These are phyloP conservation scores for Bimuria novae-zelandiae DNA, from an alignment of 2,329 filamentous ascomycete species.

Conservation along the genomic window DNA sequence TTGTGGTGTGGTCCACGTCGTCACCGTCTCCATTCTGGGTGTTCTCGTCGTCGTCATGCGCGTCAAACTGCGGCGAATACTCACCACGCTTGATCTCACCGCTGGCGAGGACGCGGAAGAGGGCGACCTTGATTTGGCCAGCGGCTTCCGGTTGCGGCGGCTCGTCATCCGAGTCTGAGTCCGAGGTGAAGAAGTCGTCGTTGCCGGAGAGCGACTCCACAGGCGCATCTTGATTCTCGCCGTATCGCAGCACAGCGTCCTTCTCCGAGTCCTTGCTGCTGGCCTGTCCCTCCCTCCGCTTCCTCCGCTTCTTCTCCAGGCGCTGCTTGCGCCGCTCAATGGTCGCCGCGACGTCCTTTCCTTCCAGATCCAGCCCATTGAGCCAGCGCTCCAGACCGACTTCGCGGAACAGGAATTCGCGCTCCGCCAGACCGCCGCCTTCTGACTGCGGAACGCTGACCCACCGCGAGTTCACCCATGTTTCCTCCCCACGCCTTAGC, in stretches of 20 bases:
- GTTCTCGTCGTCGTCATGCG: conserved; percentile 87
- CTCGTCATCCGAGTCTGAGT: conserved; percentile 77
- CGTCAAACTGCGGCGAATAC: conserved; percentile 96
- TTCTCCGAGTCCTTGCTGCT: conserved; percentile 53
- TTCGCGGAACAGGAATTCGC: conserved; percentile 96
- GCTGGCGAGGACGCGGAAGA: conserved; percentile 92
- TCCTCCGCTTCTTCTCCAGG: conserved; percentile 84
- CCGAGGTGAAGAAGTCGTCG: conserved; percentile 65
- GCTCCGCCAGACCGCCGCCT: conserved; percentile 90
- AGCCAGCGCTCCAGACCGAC: conserved; percentile 96
- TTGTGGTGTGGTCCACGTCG: conserved; percentile 95
- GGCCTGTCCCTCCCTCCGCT: conserved; percentile 64
- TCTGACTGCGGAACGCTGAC: conserved; percentile 90
- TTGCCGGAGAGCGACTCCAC: conserved; percentile 75
- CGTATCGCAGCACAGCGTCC: conserved; percentile 75
- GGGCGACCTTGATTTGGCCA: conserved; percentile 96
- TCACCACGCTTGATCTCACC: conserved; percentile 98
- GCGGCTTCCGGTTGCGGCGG: conserved; percentile 87
- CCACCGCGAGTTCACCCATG: conserved; percentile 98
- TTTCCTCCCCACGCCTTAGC: conserved; percentile 90
- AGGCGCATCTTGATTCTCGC: conserved; percentile 73
- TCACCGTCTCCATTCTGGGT: conserved; percentile 65
- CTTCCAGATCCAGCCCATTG: conserved; percentile 93
- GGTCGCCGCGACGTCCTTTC: conserved; percentile 82
- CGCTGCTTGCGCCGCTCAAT: conserved; percentile 66